Evolutionary conservation across 2,329 filamentous ascomycete genomes (phyloP).

Genomic region (Proliferodiscus dingleyae): DNA sequence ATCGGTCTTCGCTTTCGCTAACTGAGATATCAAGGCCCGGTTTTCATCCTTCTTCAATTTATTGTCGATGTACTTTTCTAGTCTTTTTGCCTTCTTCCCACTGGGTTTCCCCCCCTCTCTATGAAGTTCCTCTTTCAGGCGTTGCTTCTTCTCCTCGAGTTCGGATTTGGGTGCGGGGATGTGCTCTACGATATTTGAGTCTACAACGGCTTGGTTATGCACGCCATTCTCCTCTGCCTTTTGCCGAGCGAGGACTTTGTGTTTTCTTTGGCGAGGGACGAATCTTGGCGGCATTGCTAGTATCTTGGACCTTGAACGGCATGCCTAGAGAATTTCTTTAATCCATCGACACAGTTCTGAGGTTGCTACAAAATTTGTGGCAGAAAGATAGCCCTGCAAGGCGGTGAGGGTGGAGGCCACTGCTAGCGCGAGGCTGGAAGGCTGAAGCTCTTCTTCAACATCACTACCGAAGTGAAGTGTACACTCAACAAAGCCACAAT

Average conservation of each 20-base stretch:
- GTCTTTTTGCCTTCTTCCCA: slow-evolving; percentile 60
- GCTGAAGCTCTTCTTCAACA: slow-evolving; percentile 8
- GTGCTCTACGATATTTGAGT: slow-evolving; percentile 53
- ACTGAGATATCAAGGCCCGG: slow-evolving; percentile 73
- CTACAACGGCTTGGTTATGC: slow-evolving; percentile 33
- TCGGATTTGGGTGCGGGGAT: slow-evolving; percentile 42
- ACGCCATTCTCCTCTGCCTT: slow-evolving; percentile 45
- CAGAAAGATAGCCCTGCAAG: background rate
- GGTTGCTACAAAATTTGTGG: too few species aligned
- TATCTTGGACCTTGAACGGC: background rate
- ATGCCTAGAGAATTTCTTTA: too few species aligned
- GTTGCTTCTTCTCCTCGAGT: slow-evolving; percentile 50
- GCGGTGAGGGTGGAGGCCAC: slow-evolving; percentile 4
- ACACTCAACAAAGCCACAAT: too few species aligned
- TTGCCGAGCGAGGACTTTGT: slow-evolving; percentile 63
- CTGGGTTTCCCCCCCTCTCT: slow-evolving; percentile 51
- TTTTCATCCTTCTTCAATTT: slow-evolving; percentile 96
- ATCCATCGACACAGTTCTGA: too few species aligned
- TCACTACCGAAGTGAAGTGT: slow-evolving; percentile 2
- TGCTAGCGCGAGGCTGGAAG: slow-evolving; percentile 12
- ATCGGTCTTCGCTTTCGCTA: slow-evolving; percentile 75
- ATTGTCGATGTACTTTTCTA: slow-evolving; percentile 72
- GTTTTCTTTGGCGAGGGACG: slow-evolving; percentile 61
- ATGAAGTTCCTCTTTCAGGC: slow-evolving; percentile 49
- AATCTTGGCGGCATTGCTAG: slow-evolving; percentile 39